Base-by-base conservation (phyloP, 2,329 filamentous ascomycete genomes). In the Trichoderma breve region DNA sequence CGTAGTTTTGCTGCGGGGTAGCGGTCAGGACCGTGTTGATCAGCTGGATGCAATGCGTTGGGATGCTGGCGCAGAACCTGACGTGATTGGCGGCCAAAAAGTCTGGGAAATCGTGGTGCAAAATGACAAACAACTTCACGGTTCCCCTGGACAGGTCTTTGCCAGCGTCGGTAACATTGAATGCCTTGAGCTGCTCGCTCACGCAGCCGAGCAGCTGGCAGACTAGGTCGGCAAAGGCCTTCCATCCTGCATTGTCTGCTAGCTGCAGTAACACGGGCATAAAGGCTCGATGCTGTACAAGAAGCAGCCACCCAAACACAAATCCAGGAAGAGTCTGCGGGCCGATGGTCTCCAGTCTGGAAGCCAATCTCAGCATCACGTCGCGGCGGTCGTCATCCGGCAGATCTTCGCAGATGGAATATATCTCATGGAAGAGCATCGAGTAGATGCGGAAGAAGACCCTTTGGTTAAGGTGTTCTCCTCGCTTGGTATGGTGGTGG, bases 61-160 rank as follows among this genome's bases (percentile, higher is more conserved):
- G 93, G 72, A 98, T 92, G 77, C 89, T 90, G 76, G 92, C 91
- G 83, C 92, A 94, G 67, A 99, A 89, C 75, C 90, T 89, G 75
- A 93, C 90, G 79, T 97, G 93, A 80, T 97, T 94, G 76, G 95
- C 93, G 6, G 93, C 92, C 55, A 99, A 84, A 81, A 97, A 99
- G 71, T 98, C 94, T 0, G 95, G 93, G 81, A 94, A 98, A 80
- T 99, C 96, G 79, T 98, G 96, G 76, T 97, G 93, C 68, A 99
- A 84, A 67, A 97, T 88, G 39, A 97, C 84, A 70, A 98, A 84
- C 73, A 98, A 88, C 78, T 97, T 94, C 62, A 97, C 84, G 1
- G 93, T 89, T 9, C 92, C 94, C 73, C 93, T 91, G 80, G 97
- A 98, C 73, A 97, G 89, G 70, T 95, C 93, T 79, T 93, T 95